These are phyloP conservation scores for Pseudonectria foliicola DNA, from an alignment of 2,329 filamentous ascomycete genomes.

Conservation along the genomic window DNA sequence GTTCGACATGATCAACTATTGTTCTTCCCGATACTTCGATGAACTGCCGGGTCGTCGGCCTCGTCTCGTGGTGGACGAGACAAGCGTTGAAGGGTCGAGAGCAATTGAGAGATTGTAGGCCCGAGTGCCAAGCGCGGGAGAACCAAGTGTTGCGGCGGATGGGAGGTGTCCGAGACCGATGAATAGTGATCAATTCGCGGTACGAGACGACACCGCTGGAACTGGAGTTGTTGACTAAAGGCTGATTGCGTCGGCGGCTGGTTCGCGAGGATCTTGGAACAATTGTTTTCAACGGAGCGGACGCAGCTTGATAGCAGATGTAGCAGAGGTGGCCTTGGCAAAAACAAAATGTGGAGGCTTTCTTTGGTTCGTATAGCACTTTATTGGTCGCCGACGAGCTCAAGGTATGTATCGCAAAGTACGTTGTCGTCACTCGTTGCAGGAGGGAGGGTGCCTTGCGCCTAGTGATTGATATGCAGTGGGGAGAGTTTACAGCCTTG, in stretches of 20 bases:
- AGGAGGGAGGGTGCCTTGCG: constrained; percentile 13
- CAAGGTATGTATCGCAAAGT: constrained; percentile 6
- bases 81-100: neutral
- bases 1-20: constrained; percentile 47
- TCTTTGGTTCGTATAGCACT: too few relatives aligned
- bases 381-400: too few relatives aligned
- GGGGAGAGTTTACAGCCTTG: constrained; percentile 29
- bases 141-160: neutral
- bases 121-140: neutral
- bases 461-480: constrained; percentile 27
- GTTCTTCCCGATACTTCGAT: constrained; percentile 5
- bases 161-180: too few relatives aligned
- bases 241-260: too few relatives aligned
- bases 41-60: constrained; percentile 5
- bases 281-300: too few relatives aligned
- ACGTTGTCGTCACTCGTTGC: constrained; percentile 9
- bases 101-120: neutral
- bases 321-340: too few relatives aligned
- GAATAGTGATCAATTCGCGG: too few relatives aligned
- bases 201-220: too few relatives aligned
- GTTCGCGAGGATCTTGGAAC: too few relatives aligned
- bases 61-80: neutral
- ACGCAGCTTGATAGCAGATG: too few relatives aligned
- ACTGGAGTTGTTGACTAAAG: too few relatives aligned
- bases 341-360: neutral